A percentile compares a stretch with the other conserved stretches of the same genome.
These are phyloP conservation scores for Trametes cubensis DNA, from an alignment of 768 basidiomycete species.

Conservation along the genomic window DNA sequence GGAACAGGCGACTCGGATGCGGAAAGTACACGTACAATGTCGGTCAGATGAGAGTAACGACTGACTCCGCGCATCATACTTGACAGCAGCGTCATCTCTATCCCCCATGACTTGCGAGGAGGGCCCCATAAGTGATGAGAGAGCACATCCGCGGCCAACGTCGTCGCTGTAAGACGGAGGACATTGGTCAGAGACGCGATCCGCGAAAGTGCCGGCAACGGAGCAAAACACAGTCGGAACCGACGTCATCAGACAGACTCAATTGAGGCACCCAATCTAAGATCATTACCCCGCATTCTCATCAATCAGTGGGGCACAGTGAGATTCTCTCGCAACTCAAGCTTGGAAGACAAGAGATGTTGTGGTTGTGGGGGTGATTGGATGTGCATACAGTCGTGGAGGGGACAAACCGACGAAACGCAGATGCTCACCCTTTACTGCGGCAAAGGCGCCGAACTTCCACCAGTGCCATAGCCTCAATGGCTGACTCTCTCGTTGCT, in stretches of 20 bases:
- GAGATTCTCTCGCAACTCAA: background rate
- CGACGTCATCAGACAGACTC: background rate
- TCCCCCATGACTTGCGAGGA: slow-evolving; percentile 87
- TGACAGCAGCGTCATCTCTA: slow-evolving; percentile 90
- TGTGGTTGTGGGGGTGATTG: too few relatives aligned
- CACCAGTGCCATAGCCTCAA: slow-evolving; percentile 70
- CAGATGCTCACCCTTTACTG: slow-evolving; percentile 61
- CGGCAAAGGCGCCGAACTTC: slow-evolving; percentile 55
- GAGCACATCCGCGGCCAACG: slow-evolving; percentile 67
- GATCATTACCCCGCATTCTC: slow-evolving; percentile 15
- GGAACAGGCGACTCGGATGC: background rate
- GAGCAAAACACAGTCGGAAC: slow-evolving; percentile 29
- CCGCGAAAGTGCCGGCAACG: slow-evolving; percentile 40
- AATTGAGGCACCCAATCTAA: background rate
- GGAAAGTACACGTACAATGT: slow-evolving; percentile 60
- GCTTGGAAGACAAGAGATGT: background rate
- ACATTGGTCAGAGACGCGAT: slow-evolving; percentile 6
- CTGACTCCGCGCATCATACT: slow-evolving; percentile 84
- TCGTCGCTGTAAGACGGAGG: slow-evolving; percentile 37
- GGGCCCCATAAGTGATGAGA: slow-evolving; percentile 86
- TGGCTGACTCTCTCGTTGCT: slow-evolving; percentile 55
- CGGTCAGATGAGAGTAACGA: slow-evolving; percentile 78
- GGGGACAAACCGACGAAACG: background rate
- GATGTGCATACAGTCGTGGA: background rate
- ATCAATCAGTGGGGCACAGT: background rate